Conservation (phyloP, 2,329 filamentous ascomycete species). For the Coniochaeta sp. region DNA sequence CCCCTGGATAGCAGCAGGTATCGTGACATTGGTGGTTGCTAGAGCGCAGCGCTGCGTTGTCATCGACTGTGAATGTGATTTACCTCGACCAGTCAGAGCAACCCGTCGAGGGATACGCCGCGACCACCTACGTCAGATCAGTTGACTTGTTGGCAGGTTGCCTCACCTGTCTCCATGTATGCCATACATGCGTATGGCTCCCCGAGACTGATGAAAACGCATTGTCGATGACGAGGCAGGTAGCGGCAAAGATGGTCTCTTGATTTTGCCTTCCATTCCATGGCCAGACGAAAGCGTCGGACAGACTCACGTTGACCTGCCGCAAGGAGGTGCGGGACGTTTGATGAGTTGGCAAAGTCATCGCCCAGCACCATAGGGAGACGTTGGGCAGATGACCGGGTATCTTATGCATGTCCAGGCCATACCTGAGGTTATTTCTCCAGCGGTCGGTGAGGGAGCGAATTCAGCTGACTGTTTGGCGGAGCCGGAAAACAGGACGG, state of each 20-base stretch:
- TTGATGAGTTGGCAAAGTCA: not conserved
- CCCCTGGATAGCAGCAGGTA: not conserved
- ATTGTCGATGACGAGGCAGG: not conserved
- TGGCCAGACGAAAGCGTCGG: not conserved
- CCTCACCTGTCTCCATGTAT: not conserved
- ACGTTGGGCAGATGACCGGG: not conserved
- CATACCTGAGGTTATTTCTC: not conserved
- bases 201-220: not conserved
- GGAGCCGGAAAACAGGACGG: not conserved
- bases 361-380: not conserved
- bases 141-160: not conserved
- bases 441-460: not conserved
- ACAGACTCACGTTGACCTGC: not conserved
- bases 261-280: not conserved
- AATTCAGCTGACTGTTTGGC: not conserved
- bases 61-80: not conserved
- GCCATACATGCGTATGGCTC: not conserved
- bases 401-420: not conserved
- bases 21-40: not conserved
- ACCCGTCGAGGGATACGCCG: not conserved
- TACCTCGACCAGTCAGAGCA: not conserved
- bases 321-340: not conserved
- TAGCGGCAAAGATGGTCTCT: not conserved
- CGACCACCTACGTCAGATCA: not conserved
- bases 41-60: not conserved